Evolutionary conservation across 2,329 filamentous ascomycete genomes (phyloP), one percentile per base, ranked within the genome.

Genomic region (Ploettnerulaceae sp.): DNA sequence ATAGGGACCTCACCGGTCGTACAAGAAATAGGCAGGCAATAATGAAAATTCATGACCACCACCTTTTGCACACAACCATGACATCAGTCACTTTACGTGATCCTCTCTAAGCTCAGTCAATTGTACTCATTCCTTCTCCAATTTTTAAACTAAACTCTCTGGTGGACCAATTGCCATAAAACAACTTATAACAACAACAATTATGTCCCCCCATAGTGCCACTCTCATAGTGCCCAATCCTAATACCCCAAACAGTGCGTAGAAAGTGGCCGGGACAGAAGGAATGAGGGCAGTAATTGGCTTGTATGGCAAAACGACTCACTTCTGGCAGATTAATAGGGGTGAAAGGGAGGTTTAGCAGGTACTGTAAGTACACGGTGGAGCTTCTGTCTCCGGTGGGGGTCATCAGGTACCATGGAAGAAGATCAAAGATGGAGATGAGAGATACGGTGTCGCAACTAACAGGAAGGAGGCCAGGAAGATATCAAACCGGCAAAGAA

Each of bases 311-410:
- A 95, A 95, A 63, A 79, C 84, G 1, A 93, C 84, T 64, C 88
- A 95, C 63, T 71, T 93, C 32, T 95, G 89, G 89, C 86, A 94
- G 73, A 79, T 84, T 12, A 88, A 94, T 66, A 71, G 77, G 5
- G 86, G 86, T 0, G 79, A 91, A 59, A 79, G 75, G 18, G 63
- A 61, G 7, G 64, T 67, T 38, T 66, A 68, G 11, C 74, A 78
- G 64, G 69, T 76, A n/a, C n/a, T n/a, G n/a, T n/a, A n/a, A n/a
- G n/a, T n/a, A n/a, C n/a, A n/a, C n/a, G n/a, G n/a, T n/a, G n/a
- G n/a, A n/a, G n/a, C n/a, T n/a, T n/a, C n/a, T n/a, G n/a, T n/a
- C n/a, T n/a, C n/a, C n/a, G n/a, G n/a, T n/a, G n/a, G n/a, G n/a
- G n/a, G n/a, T n/a, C n/a, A n/a, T 4, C 12, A 50, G 47, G 41